Base-by-base conservation (phyloP, 2,329 filamentous ascomycete genomes). In the Cadophora sp. region DNA sequence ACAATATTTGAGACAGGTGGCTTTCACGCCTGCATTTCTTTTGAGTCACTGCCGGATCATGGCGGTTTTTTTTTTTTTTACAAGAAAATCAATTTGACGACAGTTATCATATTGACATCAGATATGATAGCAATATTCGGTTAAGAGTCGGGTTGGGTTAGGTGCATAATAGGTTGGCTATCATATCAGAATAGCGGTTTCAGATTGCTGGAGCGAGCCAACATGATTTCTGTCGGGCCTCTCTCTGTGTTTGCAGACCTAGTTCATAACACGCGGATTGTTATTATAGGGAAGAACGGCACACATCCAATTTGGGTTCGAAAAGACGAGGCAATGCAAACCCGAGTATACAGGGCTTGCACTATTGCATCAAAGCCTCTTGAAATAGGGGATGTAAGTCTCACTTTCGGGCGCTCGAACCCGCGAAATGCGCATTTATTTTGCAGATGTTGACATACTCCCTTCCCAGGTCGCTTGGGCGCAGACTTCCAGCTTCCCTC, bases 41-140 rank as follows among this genome's bases (percentile, higher is more conserved):
- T 55, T 64, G 46, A 31, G 55, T 19, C 59, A 67, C 43, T 34
- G n/a, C 40, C 65, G 58, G 51, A 63, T 60, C 62, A 55, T 1
- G 19, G 37, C n/a, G n/a, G n/a, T n/a, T n/a, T n/a, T n/a, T n/a
- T n/a, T n/a, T n/a, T n/a, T n/a, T n/a, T n/a, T 29, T 29, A n/a
- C 3, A 7, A 48, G 37, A 29, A 14, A n/a, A 48, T 29, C n/a
- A n/a, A 22, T 46, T 46, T 22, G 59, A 62, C 24, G 59, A 50
- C 43, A n/a, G 7, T 62, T 62, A 61, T 46, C 51, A 66, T 61
- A 34, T 29, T 14, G 34, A 65, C 29, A 16, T 59, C 34, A 58
- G 37, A 59, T 65, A 71, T 65, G 40, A 63, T 40, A 64, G 40
- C 46, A 31, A 31, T n/a, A 19, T 29, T 51, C 48, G 53, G 40